These are phyloP conservation scores for Protea cynaroides DNA, from an alignment of 164 flowering plant genomes.

Conservation along the genomic window DNA sequence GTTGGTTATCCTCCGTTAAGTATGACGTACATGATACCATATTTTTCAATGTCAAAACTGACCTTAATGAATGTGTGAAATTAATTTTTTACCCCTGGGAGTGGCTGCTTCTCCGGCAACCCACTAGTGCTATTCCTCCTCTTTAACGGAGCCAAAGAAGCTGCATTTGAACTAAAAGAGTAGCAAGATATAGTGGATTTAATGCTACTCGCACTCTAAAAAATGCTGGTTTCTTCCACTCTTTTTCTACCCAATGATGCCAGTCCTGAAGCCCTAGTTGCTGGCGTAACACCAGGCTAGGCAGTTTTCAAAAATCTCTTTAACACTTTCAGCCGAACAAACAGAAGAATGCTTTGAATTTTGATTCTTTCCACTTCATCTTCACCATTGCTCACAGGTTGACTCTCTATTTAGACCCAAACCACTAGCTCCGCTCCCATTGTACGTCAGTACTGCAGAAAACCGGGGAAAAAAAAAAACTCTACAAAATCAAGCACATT, in stretches of 20 bases:
- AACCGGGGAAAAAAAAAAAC: not conserved
- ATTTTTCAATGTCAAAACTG: too few relatives aligned
- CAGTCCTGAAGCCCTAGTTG: slow-evolving; percentile 11
- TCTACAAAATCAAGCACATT: not conserved
- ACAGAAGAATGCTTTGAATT: slow-evolving; percentile 10
- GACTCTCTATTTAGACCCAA: slow-evolving; percentile 18
- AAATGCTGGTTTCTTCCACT: slow-evolving; percentile 15
- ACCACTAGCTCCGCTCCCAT: not conserved
- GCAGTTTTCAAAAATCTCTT: slow-evolving; percentile 12
- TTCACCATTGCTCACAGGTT: slow-evolving; percentile 8
- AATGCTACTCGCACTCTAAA: slow-evolving; percentile 8
- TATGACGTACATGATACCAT: too few relatives aligned
- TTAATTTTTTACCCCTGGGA: too few relatives aligned
- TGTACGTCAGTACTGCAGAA: not conserved
- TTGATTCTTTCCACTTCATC: slow-evolving; percentile 12
- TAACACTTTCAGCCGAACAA: slow-evolving; percentile 19
- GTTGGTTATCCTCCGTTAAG: too few relatives aligned
- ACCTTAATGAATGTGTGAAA: too few relatives aligned
- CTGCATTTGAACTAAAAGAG: slow-evolving; percentile 27
- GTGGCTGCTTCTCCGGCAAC: slow-evolving; percentile 39
- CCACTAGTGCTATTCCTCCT: slow-evolving; percentile 90
- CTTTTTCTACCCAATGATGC: slow-evolving; percentile 10
- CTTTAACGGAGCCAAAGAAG: slow-evolving; percentile 32
- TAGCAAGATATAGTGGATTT: slow-evolving; percentile 11
- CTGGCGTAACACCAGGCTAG: slow-evolving; percentile 14